A percentile compares a stretch with the other conserved stretches of the same genome.
Evolutionary conservation across 1,284 basidiomycete genomes (phyloP).

Genomic region (Apiotrichum gracile): DNA sequence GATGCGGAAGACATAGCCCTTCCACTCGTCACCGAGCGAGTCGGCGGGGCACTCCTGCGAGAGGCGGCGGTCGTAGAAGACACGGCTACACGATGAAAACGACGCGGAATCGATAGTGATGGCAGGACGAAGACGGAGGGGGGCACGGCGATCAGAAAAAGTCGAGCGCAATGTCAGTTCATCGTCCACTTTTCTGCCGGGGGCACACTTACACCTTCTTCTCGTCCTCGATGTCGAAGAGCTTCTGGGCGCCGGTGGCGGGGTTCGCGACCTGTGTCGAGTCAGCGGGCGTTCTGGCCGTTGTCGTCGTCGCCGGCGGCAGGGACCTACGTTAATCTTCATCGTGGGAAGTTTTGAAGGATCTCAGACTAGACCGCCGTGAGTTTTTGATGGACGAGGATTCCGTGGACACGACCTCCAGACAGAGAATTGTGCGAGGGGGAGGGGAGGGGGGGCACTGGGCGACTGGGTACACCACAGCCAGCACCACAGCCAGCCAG

Average conservation of each 20-base stretch:
- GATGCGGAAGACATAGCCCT: slow-evolving; percentile 95
- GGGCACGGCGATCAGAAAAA: neutral
- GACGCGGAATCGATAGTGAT: neutral
- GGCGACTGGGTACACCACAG: no score
- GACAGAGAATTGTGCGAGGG: neutral
- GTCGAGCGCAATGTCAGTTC: neutral
- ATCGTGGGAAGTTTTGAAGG: neutral
- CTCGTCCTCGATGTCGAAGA: slow-evolving; percentile 90
- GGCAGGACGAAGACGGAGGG: neutral
- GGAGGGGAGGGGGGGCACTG: neutral
- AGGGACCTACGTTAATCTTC: neutral
- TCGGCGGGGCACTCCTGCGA: slow-evolving; percentile 85
- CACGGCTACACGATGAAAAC: slow-evolving; percentile 55
- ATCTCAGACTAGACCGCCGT: neutral
- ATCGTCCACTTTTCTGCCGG: neutral
- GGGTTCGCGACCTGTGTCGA: slow-evolving; percentile 75
- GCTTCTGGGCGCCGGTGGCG: slow-evolving; percentile 95
- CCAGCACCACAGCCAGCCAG: no score
- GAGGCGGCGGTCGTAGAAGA: slow-evolving; percentile 97
- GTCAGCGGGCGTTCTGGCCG: neutral
- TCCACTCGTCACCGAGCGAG: slow-evolving; percentile 90
- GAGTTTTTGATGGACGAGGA: neutral
- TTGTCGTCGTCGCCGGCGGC: neutral
- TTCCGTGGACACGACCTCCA: neutral
- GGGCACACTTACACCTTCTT: slow-evolving; percentile 64